Base-by-base conservation (phyloP, 768 basidiomycete genomes). In the Xerocomellus intermedius region DNA sequence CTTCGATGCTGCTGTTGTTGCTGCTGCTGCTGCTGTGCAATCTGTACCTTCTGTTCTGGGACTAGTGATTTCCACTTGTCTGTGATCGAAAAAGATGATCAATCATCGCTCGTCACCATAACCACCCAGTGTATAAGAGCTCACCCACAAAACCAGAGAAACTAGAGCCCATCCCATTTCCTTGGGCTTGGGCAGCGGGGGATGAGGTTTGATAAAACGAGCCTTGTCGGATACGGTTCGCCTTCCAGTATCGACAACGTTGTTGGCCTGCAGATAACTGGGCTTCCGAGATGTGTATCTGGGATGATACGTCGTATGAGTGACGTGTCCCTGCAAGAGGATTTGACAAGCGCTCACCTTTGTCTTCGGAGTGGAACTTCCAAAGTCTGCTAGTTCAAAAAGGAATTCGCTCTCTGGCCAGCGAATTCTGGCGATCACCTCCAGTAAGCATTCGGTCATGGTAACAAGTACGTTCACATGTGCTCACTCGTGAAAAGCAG, bases 231-330 rank as follows among this genome's bases (percentile, higher is more conserved):
- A 64, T 59, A 21, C 68, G 68, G 35, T 53, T 70, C 10, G 68
- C 68, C 33, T 53, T 69, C 68, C 68, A 69, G 68, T 55, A 69
- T 37, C 68, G 62, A 43, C 64, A 66, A 32, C 68, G 68, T 56
- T 69, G 68, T 10, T 64, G 56, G 44, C 58, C 65, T 0, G 59
- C 42, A 17, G 57, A 5, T 4, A 66, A 36, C 19, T 68, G 62
- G 17, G 60, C 64, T 9, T 69, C 68, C 10, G 68, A 57, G 8
- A 69, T 51, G 42, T 66, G 49, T 52, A 69, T 53, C 68, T 69
- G 22, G 38, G 4, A 35, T 24, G 19, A 16, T 16, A 36, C 19
- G 4, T 7, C 19, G 19, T 26, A 30, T 62, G 45, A 56, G 36
- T 28, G 33, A 41, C 12, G 2, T 5, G 13, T 48, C n/a, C 4